Evolutionary conservation across 2,329 filamentous ascomycete species (phyloP).

Genomic region (Thielaviopsis euricoi): DNA sequence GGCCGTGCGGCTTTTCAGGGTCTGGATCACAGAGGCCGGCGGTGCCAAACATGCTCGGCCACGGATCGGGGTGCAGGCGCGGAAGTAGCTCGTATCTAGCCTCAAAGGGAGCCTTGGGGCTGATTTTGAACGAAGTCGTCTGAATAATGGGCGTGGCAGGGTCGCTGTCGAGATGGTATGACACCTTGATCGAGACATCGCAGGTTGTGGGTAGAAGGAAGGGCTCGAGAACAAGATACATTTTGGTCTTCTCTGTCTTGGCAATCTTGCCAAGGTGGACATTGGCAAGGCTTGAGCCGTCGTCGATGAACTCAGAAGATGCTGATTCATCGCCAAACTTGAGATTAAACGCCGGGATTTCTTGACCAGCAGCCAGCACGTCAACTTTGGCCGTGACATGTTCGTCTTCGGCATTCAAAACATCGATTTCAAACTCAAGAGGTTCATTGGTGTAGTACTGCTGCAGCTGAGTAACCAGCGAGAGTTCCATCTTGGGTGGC

Average conservation of each 20-base stretch:
- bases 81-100: constrained; percentile 80
- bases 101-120: constrained; percentile 72
- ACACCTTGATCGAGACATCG: constrained; percentile 54
- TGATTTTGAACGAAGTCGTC: constrained; percentile 48
- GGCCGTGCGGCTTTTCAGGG: constrained; percentile 32
- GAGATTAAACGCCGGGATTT: constrained; percentile 30
- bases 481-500: constrained; percentile 78
- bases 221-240: constrained; percentile 34
- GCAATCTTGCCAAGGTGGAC: constrained; percentile 31
- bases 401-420: constrained; percentile 72
- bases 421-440: constrained; percentile 49
- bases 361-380: constrained; percentile 45
- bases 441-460: constrained; percentile 78
- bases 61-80: constrained; percentile 57
- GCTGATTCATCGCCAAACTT: constrained; percentile 20
- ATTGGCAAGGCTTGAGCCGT: constrained; percentile 27
- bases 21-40: constrained; percentile 28
- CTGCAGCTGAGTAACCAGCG: constrained; percentile 40
- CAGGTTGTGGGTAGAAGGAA: constrained; percentile 36
- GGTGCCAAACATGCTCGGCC: constrained; percentile 73
- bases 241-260: constrained; percentile 25
- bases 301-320: constrained; percentile 20
- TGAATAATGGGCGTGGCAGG: constrained; percentile 67
- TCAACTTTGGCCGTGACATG: constrained; percentile 57
- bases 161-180: constrained; percentile 68